These are phyloP conservation scores for Powellomyces hirtus DNA, from an alignment of 192 early-diverging fungal species.

Conservation along the genomic window DNA sequence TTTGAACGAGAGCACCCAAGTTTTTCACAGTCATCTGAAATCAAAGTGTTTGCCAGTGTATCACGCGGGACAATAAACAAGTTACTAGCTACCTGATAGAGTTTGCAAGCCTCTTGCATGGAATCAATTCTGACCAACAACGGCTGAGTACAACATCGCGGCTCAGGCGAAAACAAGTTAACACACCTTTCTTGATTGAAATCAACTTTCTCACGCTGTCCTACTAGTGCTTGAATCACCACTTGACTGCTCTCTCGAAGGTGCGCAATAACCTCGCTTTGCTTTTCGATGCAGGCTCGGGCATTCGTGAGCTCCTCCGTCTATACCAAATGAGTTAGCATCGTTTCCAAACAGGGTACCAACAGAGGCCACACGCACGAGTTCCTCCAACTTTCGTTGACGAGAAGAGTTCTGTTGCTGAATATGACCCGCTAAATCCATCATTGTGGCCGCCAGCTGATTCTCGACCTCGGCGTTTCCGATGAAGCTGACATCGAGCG, in stretches of 20 bases:
- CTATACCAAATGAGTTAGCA: background rate
- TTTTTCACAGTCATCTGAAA: slow-evolving; percentile 20
- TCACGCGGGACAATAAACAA: background rate
- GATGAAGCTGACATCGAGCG: slow-evolving; percentile 14
- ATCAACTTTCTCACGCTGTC: slow-evolving; percentile 21
- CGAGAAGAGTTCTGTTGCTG: slow-evolving; percentile 18
- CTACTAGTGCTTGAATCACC: slow-evolving; percentile 12
- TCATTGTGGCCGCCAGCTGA: slow-evolving; percentile 26
- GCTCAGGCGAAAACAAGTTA: background rate
- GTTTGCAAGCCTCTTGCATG: slow-evolving; percentile 15
- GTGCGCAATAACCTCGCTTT: slow-evolving; percentile 12
- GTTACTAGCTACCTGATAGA: slow-evolving; percentile 6
- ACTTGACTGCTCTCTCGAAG: slow-evolving; percentile 20
- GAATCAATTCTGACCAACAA: slow-evolving; percentile 10
- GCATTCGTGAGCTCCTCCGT: slow-evolving; percentile 24
- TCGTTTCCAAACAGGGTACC: background rate
- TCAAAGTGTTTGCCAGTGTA: background rate
- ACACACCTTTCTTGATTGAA: slow-evolving; percentile 19
- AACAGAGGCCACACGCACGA: slow-evolving; percentile 3
- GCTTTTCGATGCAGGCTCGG: slow-evolving; percentile 9
- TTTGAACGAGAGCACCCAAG: slow-evolving; percentile 16
- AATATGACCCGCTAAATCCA: slow-evolving; percentile 28
- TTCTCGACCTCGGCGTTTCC: slow-evolving; percentile 28
- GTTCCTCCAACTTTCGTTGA: slow-evolving; percentile 17
- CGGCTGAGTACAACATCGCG: background rate